Evolutionary conservation across 257 asterid species (phyloP).

Genomic region (Forsythia viridissima): DNA sequence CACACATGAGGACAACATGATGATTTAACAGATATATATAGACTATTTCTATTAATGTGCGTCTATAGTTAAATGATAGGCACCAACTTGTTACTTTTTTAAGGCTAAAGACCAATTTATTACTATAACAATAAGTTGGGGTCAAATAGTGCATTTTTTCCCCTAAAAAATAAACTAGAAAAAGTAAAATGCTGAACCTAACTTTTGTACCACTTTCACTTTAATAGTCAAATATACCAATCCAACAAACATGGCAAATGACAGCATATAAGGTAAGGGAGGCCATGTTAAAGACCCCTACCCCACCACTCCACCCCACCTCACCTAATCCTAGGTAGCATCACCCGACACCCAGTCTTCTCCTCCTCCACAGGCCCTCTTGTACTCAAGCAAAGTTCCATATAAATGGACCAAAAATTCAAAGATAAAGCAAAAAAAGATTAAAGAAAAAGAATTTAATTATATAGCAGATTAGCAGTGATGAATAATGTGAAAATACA

Average conservation of each 20-base stretch:
- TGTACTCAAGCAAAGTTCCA: background rate
- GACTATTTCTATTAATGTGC: no score
- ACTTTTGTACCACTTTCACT: background rate
- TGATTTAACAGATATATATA: no score
- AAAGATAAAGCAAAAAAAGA: background rate
- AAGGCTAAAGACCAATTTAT: no score
- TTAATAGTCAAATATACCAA: constrained; percentile 2
- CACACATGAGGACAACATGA: background rate
- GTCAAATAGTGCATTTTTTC: background rate
- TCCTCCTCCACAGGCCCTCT: background rate
- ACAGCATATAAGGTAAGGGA: background rate
- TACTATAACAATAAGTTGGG: background rate
- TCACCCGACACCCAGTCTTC: background rate
- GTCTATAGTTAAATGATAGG: no score
- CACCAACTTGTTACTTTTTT: no score
- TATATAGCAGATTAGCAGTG: background rate
- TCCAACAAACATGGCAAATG: background rate
- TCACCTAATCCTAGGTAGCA: no score
- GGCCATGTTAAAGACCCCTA: no score
- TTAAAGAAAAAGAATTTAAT: background rate
- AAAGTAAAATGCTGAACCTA: background rate
- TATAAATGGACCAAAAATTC: background rate
- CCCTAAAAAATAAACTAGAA: background rate
- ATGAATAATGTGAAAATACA: background rate
- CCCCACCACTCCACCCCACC: no score